Base-by-base conservation (phyloP, 805 yeast species). In the Spathaspora hagerdaliae region DNA sequence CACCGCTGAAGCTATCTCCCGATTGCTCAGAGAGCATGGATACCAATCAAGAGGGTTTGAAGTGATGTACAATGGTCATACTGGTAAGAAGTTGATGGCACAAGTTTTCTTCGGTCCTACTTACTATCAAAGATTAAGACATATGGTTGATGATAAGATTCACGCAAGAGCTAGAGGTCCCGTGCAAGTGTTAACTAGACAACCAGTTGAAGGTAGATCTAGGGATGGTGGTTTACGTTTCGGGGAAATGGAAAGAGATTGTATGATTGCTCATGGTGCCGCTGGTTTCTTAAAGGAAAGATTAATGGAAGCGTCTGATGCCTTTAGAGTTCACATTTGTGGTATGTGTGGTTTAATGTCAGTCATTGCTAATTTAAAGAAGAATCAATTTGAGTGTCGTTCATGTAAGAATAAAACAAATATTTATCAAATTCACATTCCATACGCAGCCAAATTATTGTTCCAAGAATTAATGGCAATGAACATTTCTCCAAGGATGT, bases 191-290 rank as follows among this genome's bases (percentile, higher is more conserved):
- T 76, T 92, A 67, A 92, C 99, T 3, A 86, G 98, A 73, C 99
- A 92, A 70, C 99, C 99, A 5, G 97, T 91, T 51, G 98, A 92
- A 71, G 99, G 99, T 82, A 84, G 99, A 70, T 90, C 97, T 13
- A 83, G 99, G 73, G 98, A 94, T 70, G 99, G 99, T 81, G 99
- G 99, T 58, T 77, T 92, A 66, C 88, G 99, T 71, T 91, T 92
- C 80, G 99, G 99, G 62, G 99, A 92, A 71, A 94, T 94, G 99
- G 99, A 94, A 73, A 88, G 99, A 76, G 99, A 94, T 78, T 94
- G 99, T 85, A 92, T 94, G 97, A 94, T 94, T 77, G 99, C 99
- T 2, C 98, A 94, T 65, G 99, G 99, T 67, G 98, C 97, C 11
- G 97, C 99, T 4, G 95, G 97, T 7, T 92, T 94, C 76, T 79